phyloP scores from a whole-genome alignment of 2,329 filamentous ascomycete species.

The Aspergillus phoenicis region DNA sequence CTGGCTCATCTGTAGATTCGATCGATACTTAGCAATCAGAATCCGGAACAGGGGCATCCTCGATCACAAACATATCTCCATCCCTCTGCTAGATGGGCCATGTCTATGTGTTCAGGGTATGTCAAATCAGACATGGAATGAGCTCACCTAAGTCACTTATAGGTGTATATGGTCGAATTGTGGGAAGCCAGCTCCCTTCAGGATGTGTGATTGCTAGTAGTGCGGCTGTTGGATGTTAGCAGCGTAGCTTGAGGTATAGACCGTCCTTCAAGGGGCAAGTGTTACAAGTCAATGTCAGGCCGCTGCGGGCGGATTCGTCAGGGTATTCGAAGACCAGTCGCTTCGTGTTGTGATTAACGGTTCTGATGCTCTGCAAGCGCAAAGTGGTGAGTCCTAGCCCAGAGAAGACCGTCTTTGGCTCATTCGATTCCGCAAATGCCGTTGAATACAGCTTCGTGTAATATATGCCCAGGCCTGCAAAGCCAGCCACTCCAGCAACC shows the following conservation, averaged over 20 bases:
- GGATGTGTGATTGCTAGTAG: constrained; percentile 65
- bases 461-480: not conserved
- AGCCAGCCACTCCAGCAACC: not conserved
- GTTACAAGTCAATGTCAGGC: constrained; percentile 17
- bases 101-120: not conserved
- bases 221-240: constrained; percentile 44
- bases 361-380: constrained; percentile 3
- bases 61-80: no score
- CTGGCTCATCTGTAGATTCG: constrained; percentile 53
- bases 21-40: constrained; percentile 2
- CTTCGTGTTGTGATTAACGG: constrained; percentile 18
- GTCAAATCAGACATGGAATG: not conserved
- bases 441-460: not conserved
- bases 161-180: constrained; percentile 68
- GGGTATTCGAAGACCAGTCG: constrained; percentile 15
- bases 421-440: not conserved
- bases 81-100: not conserved
- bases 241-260: not conserved
- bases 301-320: constrained; percentile 3
- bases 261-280: not conserved
- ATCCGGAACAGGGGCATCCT: not conserved
- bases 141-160: constrained; percentile 55
- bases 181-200: constrained; percentile 59
- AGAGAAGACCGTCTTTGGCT: not conserved
- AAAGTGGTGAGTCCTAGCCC: not conserved